Base-by-base conservation (phyloP, 257 asterid species). In the Rhazya stricta region DNA sequence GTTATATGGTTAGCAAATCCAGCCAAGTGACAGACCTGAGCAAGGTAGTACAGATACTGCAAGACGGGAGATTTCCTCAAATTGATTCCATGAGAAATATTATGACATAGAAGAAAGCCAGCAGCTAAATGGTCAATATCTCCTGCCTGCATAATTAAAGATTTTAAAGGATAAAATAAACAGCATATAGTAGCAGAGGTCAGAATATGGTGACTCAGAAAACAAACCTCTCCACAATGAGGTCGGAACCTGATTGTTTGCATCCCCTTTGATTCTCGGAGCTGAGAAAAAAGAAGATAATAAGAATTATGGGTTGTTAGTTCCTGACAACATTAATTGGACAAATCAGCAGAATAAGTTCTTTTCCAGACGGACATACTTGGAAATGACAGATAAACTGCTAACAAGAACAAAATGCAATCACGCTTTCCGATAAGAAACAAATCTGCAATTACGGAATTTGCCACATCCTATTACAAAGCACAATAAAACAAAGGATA, bases 121-220 rank as follows among this genome's bases (percentile, higher is more conserved):
- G 99, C 98, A 71, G 98, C 99, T 74, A 95, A 86, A 85, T 95
- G 99, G 79, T 95, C 99, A 80, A 92, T 84, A 74, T 95, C 99
- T 48, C 99, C 99, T 67, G 97, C 99, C 99, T 95, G 89, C 87
- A 77, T 54, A 74, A 83, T 65, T 50, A 62, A 29, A 16, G 42
- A 41, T 32, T 6, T 36, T 60, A 30, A 69, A 42, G 48, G n/a
- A 42, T 18, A 23, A 61, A 41, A 60, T 12, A 36, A 46, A 56
- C 61, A 39, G 57, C 61, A 43, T 11, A 32, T 48, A 50, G 36
- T 3, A 37, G 19, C 48, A 37, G 71, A 76, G 51, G 41, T 45
- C 75, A 74, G 76, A 78, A 67, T 68, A 77, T 69, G 67, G 65
- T 46, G 65, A 76, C 77, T 77, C 79, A 78, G 83, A 83, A 81